phyloP scores from a whole-genome alignment of 441 rosid species.

The Theobroma grandiflorum region DNA sequence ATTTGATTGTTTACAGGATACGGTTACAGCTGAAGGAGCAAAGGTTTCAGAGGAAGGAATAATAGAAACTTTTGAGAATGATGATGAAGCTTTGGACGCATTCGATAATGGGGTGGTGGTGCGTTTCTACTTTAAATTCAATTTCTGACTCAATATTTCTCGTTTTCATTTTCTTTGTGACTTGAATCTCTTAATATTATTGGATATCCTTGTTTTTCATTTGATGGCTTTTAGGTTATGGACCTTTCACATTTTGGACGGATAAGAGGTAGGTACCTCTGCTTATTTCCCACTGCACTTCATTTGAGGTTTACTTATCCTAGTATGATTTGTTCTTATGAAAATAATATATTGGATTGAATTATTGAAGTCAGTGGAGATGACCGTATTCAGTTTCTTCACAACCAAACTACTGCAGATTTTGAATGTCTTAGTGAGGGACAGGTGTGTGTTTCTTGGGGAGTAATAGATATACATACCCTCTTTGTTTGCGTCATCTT shows the following conservation, averaged over 20 bases:
- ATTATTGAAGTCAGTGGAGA: constrained; percentile 77
- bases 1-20: constrained; percentile 53
- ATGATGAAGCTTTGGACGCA: constrained; percentile 81
- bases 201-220: neutral
- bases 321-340: constrained; percentile 1
- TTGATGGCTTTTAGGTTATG: constrained; percentile 53
- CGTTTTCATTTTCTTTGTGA: neutral
- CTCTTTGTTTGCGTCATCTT: constrained; percentile 1
- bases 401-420: constrained; percentile 89
- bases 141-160: neutral
- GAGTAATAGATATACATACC: neutral
- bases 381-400: constrained; percentile 86
- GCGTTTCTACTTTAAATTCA: constrained; percentile 24
- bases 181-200: neutral
- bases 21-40: constrained; percentile 61
- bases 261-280: constrained; percentile 63
- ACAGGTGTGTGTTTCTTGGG: constrained; percentile 49
- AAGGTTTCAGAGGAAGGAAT: constrained; percentile 73
- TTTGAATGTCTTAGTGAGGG: constrained; percentile 83
- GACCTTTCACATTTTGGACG: constrained; percentile 89
- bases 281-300: constrained; percentile 14
- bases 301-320: neutral
- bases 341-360: constrained; percentile 15
- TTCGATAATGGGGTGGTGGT: constrained; percentile 70
- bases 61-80: constrained; percentile 78